phyloP scores from a whole-genome alignment of 225 moss, liverwort and hornwort species.

The Physcomitrellopsis africana region DNA sequence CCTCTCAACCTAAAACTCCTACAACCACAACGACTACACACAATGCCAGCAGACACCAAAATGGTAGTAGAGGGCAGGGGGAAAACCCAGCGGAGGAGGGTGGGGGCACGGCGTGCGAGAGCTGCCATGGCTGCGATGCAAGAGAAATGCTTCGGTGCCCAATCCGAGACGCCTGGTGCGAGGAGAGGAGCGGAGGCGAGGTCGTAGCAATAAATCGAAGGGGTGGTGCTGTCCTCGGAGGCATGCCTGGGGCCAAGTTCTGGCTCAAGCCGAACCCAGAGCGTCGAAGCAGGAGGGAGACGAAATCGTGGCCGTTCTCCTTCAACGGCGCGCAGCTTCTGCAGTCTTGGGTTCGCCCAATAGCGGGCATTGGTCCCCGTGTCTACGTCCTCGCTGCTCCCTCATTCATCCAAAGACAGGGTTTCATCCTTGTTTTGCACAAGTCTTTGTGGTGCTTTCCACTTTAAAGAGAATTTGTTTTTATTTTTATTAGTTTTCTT shows the following conservation, averaged over 20 bases:
- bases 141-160: background rate
- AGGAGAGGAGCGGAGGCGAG: too few species aligned
- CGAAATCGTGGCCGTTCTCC: slow-evolving; percentile 4
- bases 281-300: background rate
- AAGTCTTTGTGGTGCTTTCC: too few species aligned
- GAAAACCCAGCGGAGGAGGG: slow-evolving; percentile 47
- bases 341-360: background rate
- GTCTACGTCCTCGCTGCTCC: too few species aligned
- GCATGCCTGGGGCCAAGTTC: background rate
- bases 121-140: slow-evolving; percentile 47
- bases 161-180: too few species aligned
- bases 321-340: background rate
- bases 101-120: slow-evolving; percentile 47
- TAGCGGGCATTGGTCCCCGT: background rate
- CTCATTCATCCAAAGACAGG: too few species aligned
- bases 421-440: too few species aligned
- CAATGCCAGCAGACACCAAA: background rate
- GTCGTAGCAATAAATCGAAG: background rate
- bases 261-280: background rate
- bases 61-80: background rate
- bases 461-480: too few species aligned
- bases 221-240: background rate
- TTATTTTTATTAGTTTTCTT: too few species aligned
- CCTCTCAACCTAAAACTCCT: slow-evolving; percentile 6
- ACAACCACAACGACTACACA: background rate